phyloP scores from a whole-genome alignment of 2,329 filamentous ascomycete genomes.

The Phaeosphaeriaceae sp. region DNA sequence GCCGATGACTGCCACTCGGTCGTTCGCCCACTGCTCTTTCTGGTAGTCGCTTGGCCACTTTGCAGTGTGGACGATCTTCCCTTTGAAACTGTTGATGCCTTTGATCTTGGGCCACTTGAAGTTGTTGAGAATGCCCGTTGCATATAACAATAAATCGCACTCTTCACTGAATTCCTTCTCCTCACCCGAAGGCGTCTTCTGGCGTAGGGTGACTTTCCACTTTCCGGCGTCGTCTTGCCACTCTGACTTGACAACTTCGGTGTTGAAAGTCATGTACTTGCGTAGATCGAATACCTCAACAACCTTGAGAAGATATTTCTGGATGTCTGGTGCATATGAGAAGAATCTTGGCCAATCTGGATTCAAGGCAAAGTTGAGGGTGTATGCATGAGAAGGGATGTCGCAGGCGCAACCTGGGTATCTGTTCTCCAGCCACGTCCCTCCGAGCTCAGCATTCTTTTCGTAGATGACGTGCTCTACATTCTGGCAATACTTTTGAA shows the following conservation, averaged over 20 bases:
- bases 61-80: conserved; percentile 53
- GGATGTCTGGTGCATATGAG: conserved; percentile 56
- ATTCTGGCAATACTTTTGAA: conserved; percentile 52
- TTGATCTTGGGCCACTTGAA: conserved; percentile 49
- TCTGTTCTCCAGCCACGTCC: conserved; percentile 56
- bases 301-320: conserved; percentile 58
- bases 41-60: conserved; percentile 56
- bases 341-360: conserved; percentile 59
- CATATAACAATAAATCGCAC: conserved; percentile 54
- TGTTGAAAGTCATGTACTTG: conserved; percentile 62
- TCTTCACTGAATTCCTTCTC: conserved; percentile 51
- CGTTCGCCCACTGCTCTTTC: conserved; percentile 50
- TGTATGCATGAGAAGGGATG: conserved; percentile 56
- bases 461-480: conserved; percentile 59
- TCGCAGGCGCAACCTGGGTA: conserved; percentile 54
- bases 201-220: conserved; percentile 59
- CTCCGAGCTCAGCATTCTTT: conserved; percentile 55
- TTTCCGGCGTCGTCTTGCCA: conserved; percentile 59
- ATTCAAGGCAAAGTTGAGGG: conserved; percentile 53
- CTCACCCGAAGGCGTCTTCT: conserved; percentile 45
- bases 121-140: conserved; percentile 53
- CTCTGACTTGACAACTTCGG: conserved; percentile 54
- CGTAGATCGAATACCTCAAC: conserved; percentile 57
- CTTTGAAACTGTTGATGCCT: conserved; percentile 56
- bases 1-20: conserved; percentile 54